Conservation (phyloP, 768 basidiomycete species). For the Mycena vulgaris region DNA sequence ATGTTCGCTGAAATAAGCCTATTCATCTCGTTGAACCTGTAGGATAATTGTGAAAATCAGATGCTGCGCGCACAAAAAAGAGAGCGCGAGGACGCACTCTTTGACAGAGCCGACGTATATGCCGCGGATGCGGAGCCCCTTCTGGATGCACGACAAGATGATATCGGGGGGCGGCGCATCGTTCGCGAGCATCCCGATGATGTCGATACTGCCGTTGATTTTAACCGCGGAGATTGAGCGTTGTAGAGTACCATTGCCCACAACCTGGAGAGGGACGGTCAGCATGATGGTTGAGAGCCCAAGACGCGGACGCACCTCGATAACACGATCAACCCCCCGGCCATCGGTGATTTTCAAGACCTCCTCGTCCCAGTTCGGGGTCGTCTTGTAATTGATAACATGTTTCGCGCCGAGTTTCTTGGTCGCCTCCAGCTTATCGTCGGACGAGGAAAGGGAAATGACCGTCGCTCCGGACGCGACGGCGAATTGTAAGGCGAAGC, state of each 20-base stretch:
- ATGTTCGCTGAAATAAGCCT: conserved; percentile 52
- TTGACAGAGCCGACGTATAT: background rate
- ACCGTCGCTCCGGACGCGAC: background rate
- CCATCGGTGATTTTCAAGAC: background rate
- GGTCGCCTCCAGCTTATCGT: background rate
- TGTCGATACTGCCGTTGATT: background rate
- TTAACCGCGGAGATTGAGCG: background rate
- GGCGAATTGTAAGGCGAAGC: background rate
- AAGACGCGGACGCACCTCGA: background rate
- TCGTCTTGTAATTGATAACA: background rate
- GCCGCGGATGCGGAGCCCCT: background rate
- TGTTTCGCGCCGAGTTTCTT: background rate
- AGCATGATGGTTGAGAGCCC: too few relatives aligned
- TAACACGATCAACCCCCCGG: background rate
- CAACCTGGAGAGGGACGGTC: background rate
- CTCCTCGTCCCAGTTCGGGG: background rate
- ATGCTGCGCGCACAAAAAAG: background rate
- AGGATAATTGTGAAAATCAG: background rate
- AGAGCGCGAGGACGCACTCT: background rate
- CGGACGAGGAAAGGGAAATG: background rate
- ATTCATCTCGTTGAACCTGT: conserved; percentile 63
- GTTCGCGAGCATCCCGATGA: background rate
- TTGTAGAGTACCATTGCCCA: background rate
- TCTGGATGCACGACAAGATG: background rate
- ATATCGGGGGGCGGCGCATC: background rate